Evolutionary conservation across 108 stramenopile species (phyloP).

Genomic region (Stephanodiscus triporus): DNA sequence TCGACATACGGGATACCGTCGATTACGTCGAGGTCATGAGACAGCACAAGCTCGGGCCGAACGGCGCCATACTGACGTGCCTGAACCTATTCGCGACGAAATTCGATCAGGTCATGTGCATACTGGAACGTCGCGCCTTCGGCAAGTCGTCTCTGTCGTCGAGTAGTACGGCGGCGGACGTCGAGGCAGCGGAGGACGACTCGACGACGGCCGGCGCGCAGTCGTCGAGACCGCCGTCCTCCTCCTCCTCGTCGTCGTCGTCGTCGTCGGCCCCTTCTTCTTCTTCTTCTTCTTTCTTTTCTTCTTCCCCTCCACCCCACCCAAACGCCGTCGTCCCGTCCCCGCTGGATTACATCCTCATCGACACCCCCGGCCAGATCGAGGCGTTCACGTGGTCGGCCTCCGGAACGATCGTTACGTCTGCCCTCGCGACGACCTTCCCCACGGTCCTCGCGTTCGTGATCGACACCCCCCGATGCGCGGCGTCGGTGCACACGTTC

Average conservation of each 20-base stretch:
- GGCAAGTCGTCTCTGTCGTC: slow-evolving; percentile 3
- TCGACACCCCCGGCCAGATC: slow-evolving; percentile 99
- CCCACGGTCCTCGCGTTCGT: slow-evolving; percentile 96
- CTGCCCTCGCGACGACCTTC: slow-evolving; percentile 91
- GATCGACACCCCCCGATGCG: slow-evolving; percentile 95
- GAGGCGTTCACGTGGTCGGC: slow-evolving; percentile 99
- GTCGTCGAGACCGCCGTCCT: too few species aligned
- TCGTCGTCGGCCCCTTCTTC: background rate
- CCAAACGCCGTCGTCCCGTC: background rate
- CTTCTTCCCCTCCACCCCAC: background rate
- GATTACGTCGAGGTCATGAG: slow-evolving; percentile 98
- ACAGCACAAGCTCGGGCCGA: slow-evolving; percentile 98
- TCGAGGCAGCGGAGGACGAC: background rate
- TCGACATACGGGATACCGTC: slow-evolving; percentile 99
- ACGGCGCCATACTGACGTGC: slow-evolving; percentile 98
- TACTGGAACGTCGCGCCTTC: slow-evolving; percentile 87
- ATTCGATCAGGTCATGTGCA: slow-evolving; percentile 96
- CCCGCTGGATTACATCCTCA: slow-evolving; percentile 81
- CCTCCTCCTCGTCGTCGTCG: background rate
- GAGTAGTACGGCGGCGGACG: too few species aligned
- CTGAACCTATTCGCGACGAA: slow-evolving; percentile 98
- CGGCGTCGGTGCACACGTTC: slow-evolving; percentile 94
- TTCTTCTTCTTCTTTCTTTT: background rate
- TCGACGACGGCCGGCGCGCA: slow-evolving; percentile 4
- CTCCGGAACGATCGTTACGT: slow-evolving; percentile 94